A percentile compares a stretch with the other conserved stretches of the same genome.
phyloP scores from a whole-genome alignment of 2,329 filamentous ascomycete genomes.

The Dactylella cylindrospora region DNA sequence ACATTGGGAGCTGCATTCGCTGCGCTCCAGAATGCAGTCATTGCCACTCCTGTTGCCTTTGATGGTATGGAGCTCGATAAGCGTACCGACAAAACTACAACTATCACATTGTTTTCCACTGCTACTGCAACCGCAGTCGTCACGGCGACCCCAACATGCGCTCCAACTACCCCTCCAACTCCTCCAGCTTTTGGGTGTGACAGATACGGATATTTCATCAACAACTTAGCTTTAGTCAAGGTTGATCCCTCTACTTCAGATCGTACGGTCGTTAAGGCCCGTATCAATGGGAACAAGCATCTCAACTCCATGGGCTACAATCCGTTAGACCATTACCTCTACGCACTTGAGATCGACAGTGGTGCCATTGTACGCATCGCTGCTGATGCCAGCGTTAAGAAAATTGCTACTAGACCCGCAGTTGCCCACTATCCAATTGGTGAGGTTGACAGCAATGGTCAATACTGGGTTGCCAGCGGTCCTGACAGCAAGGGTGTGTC shows the following conservation, averaged over 20 bases:
- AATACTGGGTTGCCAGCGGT: conserved; percentile 2
- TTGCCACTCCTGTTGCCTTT: too few species aligned
- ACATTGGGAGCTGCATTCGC: too few species aligned
- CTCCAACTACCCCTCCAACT: too few species aligned
- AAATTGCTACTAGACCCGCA: background rate
- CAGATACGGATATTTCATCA: conserved; percentile 4
- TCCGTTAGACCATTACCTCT: conserved; percentile 10
- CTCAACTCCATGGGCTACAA: conserved; percentile 14
- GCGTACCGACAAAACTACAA: too few species aligned
- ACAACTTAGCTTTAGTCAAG: background rate
- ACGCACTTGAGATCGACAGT: background rate
- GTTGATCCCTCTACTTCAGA: background rate
- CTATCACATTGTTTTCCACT: too few species aligned
- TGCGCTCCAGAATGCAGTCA: too few species aligned
- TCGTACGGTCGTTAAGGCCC: background rate
- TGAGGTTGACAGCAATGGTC: conserved; percentile 4
- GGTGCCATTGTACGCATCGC: background rate
- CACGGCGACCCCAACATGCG: too few species aligned
- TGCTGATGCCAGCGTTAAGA: background rate
- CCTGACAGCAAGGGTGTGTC: too few species aligned
- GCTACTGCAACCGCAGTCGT: too few species aligned
- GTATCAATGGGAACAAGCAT: background rate
- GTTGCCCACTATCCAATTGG: background rate
- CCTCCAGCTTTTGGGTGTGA: background rate
- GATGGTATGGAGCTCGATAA: too few species aligned